Percentiles rank a stretch among this genome's conserved stretches.
Conservation (phyloP, 306 rosid genomes). For the Carpinus viminea region DNA sequence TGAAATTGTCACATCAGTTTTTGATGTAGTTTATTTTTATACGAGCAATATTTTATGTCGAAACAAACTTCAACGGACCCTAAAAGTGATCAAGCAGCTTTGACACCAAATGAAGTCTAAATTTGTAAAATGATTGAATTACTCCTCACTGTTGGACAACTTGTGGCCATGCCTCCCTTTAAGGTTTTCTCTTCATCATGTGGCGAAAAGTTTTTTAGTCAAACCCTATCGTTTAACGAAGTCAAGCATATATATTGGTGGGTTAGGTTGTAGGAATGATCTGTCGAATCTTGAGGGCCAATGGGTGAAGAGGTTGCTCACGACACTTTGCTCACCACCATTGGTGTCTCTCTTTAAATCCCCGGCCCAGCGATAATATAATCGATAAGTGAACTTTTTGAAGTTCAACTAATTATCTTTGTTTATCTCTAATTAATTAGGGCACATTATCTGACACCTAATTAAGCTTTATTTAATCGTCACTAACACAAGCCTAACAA, state of each 20-base stretch:
- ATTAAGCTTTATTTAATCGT: not conserved
- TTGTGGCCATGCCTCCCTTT: not conserved
- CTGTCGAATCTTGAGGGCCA: conserved; percentile 37
- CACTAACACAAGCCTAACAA: not conserved
- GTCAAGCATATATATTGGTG: conserved; percentile 33
- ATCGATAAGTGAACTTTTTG: not conserved
- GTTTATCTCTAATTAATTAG: not conserved
- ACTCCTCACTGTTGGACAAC: not conserved
- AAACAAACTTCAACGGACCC: not conserved
- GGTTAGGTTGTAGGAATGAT: conserved; percentile 62
- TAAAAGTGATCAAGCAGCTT: not conserved
- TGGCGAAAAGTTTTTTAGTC: not conserved
- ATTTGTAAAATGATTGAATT: not conserved
- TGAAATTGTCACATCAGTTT: no score
- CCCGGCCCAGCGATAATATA: not conserved
- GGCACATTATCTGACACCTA: not conserved
- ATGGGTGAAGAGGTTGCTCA: conserved; percentile 14
- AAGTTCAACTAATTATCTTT: not conserved
- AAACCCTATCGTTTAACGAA: conserved; percentile 7
- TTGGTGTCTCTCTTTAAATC: conserved; percentile 25
- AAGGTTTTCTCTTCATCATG: not conserved
- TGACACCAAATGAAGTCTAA: not conserved
- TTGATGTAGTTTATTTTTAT: no score
- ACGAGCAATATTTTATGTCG: not conserved
- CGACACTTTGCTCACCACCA: conserved; percentile 39